These are phyloP conservation scores for Nitzschia putrida DNA, from an alignment of 108 stramenopile genomes.

Conservation along the genomic window DNA sequence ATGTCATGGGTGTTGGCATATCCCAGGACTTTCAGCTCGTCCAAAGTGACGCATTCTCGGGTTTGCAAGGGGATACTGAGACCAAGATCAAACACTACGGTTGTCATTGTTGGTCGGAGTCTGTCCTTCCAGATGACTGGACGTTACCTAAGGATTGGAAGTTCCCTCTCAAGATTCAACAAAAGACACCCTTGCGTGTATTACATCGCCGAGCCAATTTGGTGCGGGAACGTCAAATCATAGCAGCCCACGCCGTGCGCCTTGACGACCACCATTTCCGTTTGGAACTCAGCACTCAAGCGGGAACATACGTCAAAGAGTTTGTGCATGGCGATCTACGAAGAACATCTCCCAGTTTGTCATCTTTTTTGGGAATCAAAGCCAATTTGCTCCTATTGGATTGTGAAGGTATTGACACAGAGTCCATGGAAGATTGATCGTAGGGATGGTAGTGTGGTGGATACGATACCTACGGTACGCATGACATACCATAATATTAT, in stretches of 20 bases:
- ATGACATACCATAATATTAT: too few species aligned
- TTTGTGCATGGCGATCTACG: constrained; percentile 88
- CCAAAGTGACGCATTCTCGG: constrained; percentile 45
- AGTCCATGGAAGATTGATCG: constrained; percentile 1
- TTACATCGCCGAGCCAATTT: constrained; percentile 75
- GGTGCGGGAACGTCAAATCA: constrained; percentile 52
- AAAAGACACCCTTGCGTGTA: constrained; percentile 79
- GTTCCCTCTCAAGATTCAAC: constrained; percentile 67
- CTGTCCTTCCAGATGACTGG: constrained; percentile 33
- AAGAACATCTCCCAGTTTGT: constrained; percentile 70
- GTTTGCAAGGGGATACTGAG: constrained; percentile 80
- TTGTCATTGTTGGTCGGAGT: constrained; percentile 72
- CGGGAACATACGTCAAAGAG: constrained; percentile 91
- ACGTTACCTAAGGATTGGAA: neutral
- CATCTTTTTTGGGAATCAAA: constrained; percentile 67
- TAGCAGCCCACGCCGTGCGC: constrained; percentile 45
- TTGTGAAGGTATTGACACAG: constrained; percentile 73
- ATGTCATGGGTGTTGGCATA: constrained; percentile 68
- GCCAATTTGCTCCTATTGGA: constrained; percentile 78
- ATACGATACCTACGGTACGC: neutral
- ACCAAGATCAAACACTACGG: constrained; percentile 81
- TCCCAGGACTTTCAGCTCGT: constrained; percentile 45
- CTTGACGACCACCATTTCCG: constrained; percentile 75
- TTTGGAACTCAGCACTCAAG: constrained; percentile 62
- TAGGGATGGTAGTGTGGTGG: neutral